These are phyloP conservation scores for Suhomyces coccinellae DNA, from an alignment of 1,139 yeast species.

Conservation along the genomic window DNA sequence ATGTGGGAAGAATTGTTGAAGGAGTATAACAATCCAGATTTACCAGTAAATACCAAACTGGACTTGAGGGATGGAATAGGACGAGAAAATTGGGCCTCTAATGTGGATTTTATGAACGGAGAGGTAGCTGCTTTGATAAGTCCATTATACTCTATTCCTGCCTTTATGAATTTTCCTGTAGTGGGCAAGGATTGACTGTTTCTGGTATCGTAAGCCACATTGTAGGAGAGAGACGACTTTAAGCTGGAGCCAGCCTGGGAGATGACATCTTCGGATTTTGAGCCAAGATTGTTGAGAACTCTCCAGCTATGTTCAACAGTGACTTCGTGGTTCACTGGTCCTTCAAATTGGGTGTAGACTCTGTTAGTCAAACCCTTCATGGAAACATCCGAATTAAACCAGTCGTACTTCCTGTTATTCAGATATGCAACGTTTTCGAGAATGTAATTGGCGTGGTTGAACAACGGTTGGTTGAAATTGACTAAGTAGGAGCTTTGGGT, in stretches of 20 bases:
- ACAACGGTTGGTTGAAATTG: conserved; percentile 63
- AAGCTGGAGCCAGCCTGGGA: conserved; percentile 59
- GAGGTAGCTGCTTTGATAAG: conserved; percentile 27
- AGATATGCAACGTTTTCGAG: conserved; percentile 56
- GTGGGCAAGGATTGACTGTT: conserved; percentile 57
- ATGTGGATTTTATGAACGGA: conserved; percentile 45
- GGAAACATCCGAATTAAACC: conserved; percentile 62
- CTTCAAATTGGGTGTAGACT: conserved; percentile 34
- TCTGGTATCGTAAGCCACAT: conserved; percentile 56
- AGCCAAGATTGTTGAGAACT: conserved; percentile 48
- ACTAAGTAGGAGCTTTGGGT: conserved; percentile 73
- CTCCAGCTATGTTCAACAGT: conserved; percentile 68
- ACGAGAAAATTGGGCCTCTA: conserved; percentile 49
- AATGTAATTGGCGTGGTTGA: conserved; percentile 51
- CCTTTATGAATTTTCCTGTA: conserved; percentile 53
- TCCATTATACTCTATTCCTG: conserved; percentile 62
- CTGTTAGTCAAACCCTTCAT: conserved; percentile 62
- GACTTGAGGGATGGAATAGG: conserved; percentile 20
- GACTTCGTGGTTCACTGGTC: conserved; percentile 52
- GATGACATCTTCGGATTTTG: conserved; percentile 36
- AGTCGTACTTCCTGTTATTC: conserved; percentile 65
- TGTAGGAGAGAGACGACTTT: conserved; percentile 58
- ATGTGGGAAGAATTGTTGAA: conserved; percentile 43
- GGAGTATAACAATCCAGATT: conserved; percentile 53
- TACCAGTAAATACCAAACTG: conserved; percentile 44